phyloP scores from a whole-genome alignment of 2,329 filamentous ascomycete genomes.

The Madurella mycetomatis region DNA sequence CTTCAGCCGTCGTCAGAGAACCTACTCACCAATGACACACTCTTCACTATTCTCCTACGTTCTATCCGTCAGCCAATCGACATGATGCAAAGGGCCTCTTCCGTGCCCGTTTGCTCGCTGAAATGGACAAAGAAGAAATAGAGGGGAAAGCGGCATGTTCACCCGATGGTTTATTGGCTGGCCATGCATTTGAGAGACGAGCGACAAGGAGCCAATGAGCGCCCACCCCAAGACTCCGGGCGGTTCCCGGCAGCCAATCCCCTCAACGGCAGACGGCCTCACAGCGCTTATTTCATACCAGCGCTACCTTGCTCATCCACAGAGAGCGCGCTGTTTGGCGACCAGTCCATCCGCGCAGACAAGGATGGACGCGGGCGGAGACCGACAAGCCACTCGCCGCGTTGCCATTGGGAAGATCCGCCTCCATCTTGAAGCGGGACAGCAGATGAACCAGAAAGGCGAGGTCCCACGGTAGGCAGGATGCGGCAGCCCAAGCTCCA shows the following conservation, averaged over 20 bases:
- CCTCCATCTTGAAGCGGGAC: neutral
- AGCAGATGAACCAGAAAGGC: neutral
- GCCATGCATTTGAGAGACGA: conserved; percentile 10
- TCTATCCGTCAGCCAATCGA: no score
- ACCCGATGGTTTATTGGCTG: conserved; percentile 16
- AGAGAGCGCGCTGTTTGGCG: conserved; percentile 20
- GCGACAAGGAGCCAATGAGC: conserved; percentile 28
- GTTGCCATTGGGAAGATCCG: conserved; percentile 11
- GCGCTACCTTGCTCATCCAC: conserved; percentile 15
- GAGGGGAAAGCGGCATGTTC: conserved; percentile 5
- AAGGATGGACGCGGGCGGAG: conserved; percentile 15
- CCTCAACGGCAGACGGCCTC: conserved; percentile 17
- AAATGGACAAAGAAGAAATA: neutral
- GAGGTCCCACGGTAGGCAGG: neutral
- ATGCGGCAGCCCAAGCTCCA: neutral
- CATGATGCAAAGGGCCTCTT: neutral
- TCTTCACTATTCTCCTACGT: no score
- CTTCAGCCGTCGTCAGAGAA: no score
- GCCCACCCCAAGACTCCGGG: conserved; percentile 12
- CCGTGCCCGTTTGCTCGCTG: neutral
- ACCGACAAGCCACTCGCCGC: conserved; percentile 15
- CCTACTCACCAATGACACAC: no score
- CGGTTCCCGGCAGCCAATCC: conserved; percentile 28
- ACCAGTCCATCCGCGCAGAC: conserved; percentile 12
- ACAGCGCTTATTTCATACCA: conserved; percentile 40